Percentiles rank a stretch among this genome's conserved stretches.
These are phyloP conservation scores for Colletotrichum nymphaeae DNA, from an alignment of 2,329 filamentous ascomycete genomes.

Conservation along the genomic window DNA sequence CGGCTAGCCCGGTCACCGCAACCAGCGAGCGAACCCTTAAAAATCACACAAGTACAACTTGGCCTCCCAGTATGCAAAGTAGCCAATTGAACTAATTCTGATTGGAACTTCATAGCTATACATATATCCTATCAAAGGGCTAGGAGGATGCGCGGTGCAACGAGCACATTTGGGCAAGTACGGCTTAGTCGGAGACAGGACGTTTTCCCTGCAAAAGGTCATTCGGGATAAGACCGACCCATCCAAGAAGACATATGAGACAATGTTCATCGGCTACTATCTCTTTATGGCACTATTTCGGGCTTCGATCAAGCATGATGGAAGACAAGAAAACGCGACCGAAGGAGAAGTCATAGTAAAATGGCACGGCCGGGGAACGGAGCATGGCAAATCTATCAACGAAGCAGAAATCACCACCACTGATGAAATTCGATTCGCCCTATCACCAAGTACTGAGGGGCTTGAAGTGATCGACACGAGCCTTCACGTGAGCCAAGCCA, in stretches of 20 bases:
- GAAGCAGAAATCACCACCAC: background rate
- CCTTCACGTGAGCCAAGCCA: constrained; percentile 69
- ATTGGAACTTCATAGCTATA: background rate
- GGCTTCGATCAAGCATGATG: background rate
- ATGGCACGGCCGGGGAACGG: background rate
- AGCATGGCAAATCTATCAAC: background rate
- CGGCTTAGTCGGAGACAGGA: background rate
- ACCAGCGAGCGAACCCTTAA: background rate
- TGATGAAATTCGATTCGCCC: background rate
- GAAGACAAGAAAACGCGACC: background rate
- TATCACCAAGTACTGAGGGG: constrained; percentile 8
- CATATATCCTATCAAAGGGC: constrained; percentile 10
- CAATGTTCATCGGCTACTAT: background rate
- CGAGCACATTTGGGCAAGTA: background rate
- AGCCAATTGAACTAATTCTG: background rate
- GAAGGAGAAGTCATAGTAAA: background rate
- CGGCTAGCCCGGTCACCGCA: background rate
- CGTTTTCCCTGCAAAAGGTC: background rate
- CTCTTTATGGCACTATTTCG: constrained; percentile 6
- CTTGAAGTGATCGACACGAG: constrained; percentile 62
- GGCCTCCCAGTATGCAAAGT: background rate
- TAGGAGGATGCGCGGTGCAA: background rate
- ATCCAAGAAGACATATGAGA: background rate
- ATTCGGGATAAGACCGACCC: background rate
- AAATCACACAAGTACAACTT: constrained; percentile 12